Conservation (phyloP, 495 filamentous ascomycete genomes). For the Thermothielavioides terrestris region DNA sequence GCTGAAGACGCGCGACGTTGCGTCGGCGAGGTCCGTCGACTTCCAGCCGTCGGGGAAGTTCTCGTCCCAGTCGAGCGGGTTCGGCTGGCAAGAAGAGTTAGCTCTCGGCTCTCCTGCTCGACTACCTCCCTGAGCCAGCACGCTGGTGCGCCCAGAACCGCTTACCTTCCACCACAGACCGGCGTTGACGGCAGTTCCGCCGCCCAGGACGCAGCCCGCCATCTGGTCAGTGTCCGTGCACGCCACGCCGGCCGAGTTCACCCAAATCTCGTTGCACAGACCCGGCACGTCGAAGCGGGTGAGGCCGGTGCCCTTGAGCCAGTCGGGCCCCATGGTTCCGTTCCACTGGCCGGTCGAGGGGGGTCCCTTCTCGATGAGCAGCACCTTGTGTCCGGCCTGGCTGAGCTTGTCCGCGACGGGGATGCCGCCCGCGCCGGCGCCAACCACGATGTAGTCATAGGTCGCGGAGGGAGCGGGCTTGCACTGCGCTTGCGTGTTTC, state of each 20-base stretch:
- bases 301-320: conserved; percentile 55
- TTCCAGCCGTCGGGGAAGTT: conserved; percentile 73
- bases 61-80: conserved; percentile 56
- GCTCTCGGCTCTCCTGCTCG: background rate
- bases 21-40: conserved; percentile 48
- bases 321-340: conserved; percentile 50
- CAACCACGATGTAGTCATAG: conserved; percentile 62
- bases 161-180: conserved; percentile 47
- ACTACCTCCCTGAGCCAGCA: background rate
- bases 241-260: conserved; percentile 49
- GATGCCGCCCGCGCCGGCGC: conserved; percentile 55
- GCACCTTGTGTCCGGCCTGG: conserved; percentile 50
- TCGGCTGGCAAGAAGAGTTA: conserved; percentile 15
- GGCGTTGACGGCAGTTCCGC: conserved; percentile 64
- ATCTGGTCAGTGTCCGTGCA: conserved; percentile 63
- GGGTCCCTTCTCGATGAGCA: conserved; percentile 58
- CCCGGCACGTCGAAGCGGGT: conserved; percentile 72
- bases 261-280: conserved; percentile 61
- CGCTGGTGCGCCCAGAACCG: background rate
- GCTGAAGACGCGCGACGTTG: conserved; percentile 53
- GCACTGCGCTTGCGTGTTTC: conserved; percentile 6
- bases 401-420: conserved; percentile 56
- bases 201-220: conserved; percentile 68
- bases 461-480: conserved; percentile 38
- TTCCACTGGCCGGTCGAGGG: conserved; percentile 51